Evolutionary conservation across 306 rosid species (phyloP).

Genomic region (Adenanthera pavonina): DNA sequence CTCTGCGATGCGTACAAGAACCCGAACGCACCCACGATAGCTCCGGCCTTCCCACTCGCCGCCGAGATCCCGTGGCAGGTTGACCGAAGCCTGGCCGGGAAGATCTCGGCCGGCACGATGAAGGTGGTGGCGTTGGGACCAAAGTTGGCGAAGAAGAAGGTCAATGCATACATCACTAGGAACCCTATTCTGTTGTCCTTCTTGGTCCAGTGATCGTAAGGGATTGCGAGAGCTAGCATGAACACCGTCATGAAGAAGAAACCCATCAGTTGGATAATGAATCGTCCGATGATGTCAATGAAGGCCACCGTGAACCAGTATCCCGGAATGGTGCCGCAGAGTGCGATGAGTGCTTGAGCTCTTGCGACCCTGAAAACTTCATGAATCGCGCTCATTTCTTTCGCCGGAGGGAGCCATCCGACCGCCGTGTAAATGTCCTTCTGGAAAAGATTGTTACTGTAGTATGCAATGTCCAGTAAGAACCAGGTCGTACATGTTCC

Average conservation of each 20-base stretch:
- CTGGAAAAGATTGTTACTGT: constrained; percentile 52
- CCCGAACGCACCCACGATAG: constrained; percentile 54
- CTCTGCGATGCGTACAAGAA: constrained; percentile 55
- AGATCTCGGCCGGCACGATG: constrained; percentile 35
- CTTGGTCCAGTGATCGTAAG: constrained; percentile 44
- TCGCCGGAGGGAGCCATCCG: constrained; percentile 51
- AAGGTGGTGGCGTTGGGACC: constrained; percentile 60
- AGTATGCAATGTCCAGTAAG: constrained; percentile 54
- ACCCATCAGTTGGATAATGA: constrained; percentile 49
- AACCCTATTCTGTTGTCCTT: constrained; percentile 37
- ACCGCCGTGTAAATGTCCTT: constrained; percentile 55
- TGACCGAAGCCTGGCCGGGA: constrained; percentile 49
- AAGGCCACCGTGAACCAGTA: constrained; percentile 57
- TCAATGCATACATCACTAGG: constrained; percentile 45
- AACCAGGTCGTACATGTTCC: constrained; percentile 56
- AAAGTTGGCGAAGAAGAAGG: constrained; percentile 63
- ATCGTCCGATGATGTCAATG: constrained; percentile 51
- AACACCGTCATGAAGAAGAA: constrained; percentile 54
- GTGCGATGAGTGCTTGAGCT: constrained; percentile 56
- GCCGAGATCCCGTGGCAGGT: constrained; percentile 56
- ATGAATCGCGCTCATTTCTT: constrained; percentile 48
- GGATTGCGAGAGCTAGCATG: constrained; percentile 42
- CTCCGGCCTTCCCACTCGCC: constrained; percentile 51
- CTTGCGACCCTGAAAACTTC: constrained; percentile 53
- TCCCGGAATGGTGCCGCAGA: constrained; percentile 56